These are phyloP conservation scores for Annulohypoxylon truncatum DNA, from an alignment of 2,329 filamentous ascomycete genomes.

Conservation along the genomic window DNA sequence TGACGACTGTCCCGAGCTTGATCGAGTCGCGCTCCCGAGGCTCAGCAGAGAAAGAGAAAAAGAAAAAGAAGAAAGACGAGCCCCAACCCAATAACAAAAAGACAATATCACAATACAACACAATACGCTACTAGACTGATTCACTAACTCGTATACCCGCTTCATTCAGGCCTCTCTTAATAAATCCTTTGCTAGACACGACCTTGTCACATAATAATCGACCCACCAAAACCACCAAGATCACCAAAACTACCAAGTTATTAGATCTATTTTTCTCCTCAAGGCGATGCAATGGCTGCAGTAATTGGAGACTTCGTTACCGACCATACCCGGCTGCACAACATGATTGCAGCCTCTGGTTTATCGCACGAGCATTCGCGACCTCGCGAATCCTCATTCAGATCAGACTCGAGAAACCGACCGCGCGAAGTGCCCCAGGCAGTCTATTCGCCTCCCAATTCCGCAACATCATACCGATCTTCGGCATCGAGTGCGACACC, in stretches of 20 bases:
- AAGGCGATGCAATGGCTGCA: constrained; percentile 68
- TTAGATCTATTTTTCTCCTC: not conserved
- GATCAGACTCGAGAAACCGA: constrained; percentile 53
- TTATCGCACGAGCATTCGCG: constrained; percentile 61
- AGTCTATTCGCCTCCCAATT: constrained; percentile 42
- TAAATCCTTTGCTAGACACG: constrained; percentile 15
- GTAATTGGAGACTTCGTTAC: constrained; percentile 78
- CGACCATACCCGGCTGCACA: constrained; percentile 76
- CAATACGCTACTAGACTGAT: not conserved
- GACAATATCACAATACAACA: not conserved
- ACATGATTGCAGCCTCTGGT: constrained; percentile 70
- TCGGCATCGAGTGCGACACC: constrained; percentile 43
- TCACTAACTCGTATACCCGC: constrained; percentile 18
- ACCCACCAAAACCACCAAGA: constrained; percentile 18
- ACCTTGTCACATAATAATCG: constrained; percentile 23
- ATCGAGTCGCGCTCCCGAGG: constrained; percentile 5
- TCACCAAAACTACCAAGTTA: not conserved
- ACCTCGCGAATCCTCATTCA: constrained; percentile 57
- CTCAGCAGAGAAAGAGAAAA: not conserved
- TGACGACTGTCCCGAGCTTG: constrained; percentile 15
- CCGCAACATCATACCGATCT: constrained; percentile 39
- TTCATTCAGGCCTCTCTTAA: constrained; percentile 25
- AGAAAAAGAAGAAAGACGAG: constrained; percentile 4
- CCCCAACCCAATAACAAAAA: not conserved
- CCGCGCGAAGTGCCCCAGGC: constrained; percentile 46